Conservation (phyloP, 2,329 filamentous ascomycete species). For the Colletotrichum orbiculare region DNA sequence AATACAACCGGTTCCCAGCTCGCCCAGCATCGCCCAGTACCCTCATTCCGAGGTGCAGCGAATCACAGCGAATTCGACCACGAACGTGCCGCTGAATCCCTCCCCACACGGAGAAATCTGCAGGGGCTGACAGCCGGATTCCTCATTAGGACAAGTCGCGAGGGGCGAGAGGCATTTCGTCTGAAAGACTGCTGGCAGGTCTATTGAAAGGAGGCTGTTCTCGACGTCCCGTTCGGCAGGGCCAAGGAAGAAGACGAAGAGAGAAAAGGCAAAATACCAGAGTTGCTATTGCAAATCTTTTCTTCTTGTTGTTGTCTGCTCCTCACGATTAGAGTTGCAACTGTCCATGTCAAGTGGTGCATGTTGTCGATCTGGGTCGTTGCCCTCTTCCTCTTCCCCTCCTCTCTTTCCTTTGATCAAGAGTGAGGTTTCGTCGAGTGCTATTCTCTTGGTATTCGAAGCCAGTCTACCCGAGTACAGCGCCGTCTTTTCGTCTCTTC, state of each 20-base stretch:
- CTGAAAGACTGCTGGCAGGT: slow-evolving; percentile 6
- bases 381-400: too few species aligned
- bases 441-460: too few species aligned
- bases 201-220: slow-evolving; percentile 33
- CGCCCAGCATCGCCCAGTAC: slow-evolving; percentile 3
- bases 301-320: slow-evolving; percentile 8
- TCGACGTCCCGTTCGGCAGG: slow-evolving; percentile 28
- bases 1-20: slow-evolving; percentile 29
- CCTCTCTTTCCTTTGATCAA: too few species aligned
- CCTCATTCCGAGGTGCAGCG: slow-evolving; percentile 9
- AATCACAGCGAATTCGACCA: slow-evolving; percentile 25
- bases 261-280: slow-evolving; percentile 15
- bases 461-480: background rate
- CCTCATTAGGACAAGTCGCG: slow-evolving; percentile 24
- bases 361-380: slow-evolving; percentile 1
- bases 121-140: slow-evolving; percentile 33
- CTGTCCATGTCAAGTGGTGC: background rate
- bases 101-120: slow-evolving; percentile 37
- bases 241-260: slow-evolving; percentile 3
- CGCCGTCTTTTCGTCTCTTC: background rate
- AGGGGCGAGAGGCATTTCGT: background rate
- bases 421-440: too few species aligned
- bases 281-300: slow-evolving; percentile 6
- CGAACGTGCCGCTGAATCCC: slow-evolving; percentile 18
- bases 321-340: background rate